Base-by-base conservation (phyloP, 768 basidiomycete genomes). In the Boletus pseudopeckii region DNA sequence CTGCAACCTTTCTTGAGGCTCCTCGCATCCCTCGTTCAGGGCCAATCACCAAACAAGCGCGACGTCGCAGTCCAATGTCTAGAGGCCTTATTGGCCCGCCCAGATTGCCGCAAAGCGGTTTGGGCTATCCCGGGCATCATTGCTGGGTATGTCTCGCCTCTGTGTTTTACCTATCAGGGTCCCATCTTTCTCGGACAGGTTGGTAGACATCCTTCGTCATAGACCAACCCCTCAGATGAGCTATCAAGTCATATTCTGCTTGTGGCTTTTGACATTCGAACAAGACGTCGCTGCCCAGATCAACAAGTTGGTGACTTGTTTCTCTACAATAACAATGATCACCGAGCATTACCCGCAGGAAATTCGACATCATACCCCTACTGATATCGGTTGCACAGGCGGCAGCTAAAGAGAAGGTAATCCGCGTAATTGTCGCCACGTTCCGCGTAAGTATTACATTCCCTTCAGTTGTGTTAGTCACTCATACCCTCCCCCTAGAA, bases 391-490 rank as follows among this genome's bases (percentile, higher is more conserved):
- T 92, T 37, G 93, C 93, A 3, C 90, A 95, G 66, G 81, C 76
- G 7, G 95, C 95, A 5, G 88, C 90, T 32, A 99, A 99, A 71
- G 96, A 98, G 74, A 99, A 99, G 71, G 92, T 99, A 28, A 89
- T 92, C 56, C 85, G 97, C 9, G 89, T 98, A 14, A 85, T 95
- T 51, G 78, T 98, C 36, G 92, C 97, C 14, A 92, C 95, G 1
- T 91, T 98, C 74, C 78, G 90, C 49, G 94, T 93, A 62, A 44
- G 73, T 64, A 34, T 7, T 11, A 9, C 17, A 3, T 33, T 13
- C 14, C 32, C 39, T 28, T 30, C 36, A n/a, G 42, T 46, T 44
- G 24, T 8, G n/a, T 37, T 10, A 13, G 26, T 34, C 24, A 7
- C 20, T 69, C 52, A 57, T 54, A 17, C 38, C 20, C 39, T 17